A percentile compares a stretch with the other conserved stretches of the same genome.
Evolutionary conservation across 2,329 filamentous ascomycete genomes (phyloP).

Genomic region (Penicillium glabrum): DNA sequence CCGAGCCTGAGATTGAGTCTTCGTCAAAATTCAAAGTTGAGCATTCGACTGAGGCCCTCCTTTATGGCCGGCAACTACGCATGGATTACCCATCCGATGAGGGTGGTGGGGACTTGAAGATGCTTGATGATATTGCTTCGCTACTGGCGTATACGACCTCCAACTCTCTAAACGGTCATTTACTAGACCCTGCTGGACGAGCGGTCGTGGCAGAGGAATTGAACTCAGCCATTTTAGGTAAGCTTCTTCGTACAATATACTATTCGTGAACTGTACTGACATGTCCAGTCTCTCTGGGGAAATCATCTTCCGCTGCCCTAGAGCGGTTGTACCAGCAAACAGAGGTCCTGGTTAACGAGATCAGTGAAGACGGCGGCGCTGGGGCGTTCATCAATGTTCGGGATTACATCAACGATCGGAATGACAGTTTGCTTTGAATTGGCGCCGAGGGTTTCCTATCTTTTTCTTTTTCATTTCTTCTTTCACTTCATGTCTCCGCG

Average conservation of each 20-base stretch:
- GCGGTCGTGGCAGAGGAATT: slow-evolving; percentile 85
- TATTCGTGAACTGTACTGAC: slow-evolving; percentile 8
- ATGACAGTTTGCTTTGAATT: slow-evolving; percentile 43
- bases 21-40: slow-evolving; percentile 49
- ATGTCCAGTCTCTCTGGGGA: slow-evolving; percentile 77
- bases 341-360: slow-evolving; percentile 77
- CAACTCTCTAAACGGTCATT: slow-evolving; percentile 71
- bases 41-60: slow-evolving; percentile 64
- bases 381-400: slow-evolving; percentile 78
- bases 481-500: neutral
- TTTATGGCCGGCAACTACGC: slow-evolving; percentile 76
- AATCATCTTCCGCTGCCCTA: slow-evolving; percentile 80
- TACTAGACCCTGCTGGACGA: slow-evolving; percentile 74
- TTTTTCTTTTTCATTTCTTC: neutral
- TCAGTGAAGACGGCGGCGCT: slow-evolving; percentile 74
- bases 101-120: slow-evolving; percentile 67
- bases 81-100: slow-evolving; percentile 73
- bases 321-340: slow-evolving; percentile 87
- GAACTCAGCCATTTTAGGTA: slow-evolving; percentile 88
- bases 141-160: slow-evolving; percentile 85
- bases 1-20: slow-evolving; percentile 15
- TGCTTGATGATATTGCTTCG: slow-evolving; percentile 81
- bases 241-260: slow-evolving; percentile 29
- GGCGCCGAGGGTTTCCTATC: neutral
- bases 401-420: slow-evolving; percentile 64